A percentile compares a stretch with the other conserved stretches of the same genome.
Conservation (phyloP, 306 rosid genomes). For the Vicia faba region DNA sequence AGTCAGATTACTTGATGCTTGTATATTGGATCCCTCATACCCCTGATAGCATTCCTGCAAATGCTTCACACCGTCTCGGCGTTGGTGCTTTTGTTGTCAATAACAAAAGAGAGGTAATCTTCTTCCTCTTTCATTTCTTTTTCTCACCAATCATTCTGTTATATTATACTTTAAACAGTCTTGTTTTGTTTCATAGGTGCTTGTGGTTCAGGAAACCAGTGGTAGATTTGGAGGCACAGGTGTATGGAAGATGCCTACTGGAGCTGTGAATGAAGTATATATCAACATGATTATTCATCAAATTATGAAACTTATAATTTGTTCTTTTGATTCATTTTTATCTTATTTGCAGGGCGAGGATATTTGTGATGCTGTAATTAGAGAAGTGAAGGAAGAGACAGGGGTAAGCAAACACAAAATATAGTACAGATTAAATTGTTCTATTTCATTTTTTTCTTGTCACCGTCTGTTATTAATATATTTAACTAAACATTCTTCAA, state of each 20-base stretch:
- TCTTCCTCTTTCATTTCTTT: no score
- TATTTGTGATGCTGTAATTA: constrained; percentile 62
- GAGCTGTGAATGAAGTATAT: constrained; percentile 62
- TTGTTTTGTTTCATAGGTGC: constrained; percentile 58
- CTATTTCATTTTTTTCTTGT: no score
- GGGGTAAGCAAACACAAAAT: no score
- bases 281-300: not conserved
- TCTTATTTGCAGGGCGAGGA: constrained; percentile 72
- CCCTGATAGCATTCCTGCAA: constrained; percentile 50
- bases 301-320: not conserved
- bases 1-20: no score
- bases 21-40: no score
- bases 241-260: constrained; percentile 89
- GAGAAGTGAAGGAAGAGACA: constrained; percentile 97
- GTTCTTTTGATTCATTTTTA: not conserved
- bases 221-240: constrained; percentile 68
- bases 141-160: no score
- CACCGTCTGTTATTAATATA: no score
- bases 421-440: no score
- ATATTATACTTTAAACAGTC: no score
- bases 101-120: constrained; percentile 58
- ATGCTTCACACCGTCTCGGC: constrained; percentile 84
- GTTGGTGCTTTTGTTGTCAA: constrained; percentile 83
- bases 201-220: constrained; percentile 76
- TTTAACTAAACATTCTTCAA: no score